These are phyloP conservation scores for Trapa bicornis DNA, from an alignment of 345 rosid species.

Conservation along the genomic window DNA sequence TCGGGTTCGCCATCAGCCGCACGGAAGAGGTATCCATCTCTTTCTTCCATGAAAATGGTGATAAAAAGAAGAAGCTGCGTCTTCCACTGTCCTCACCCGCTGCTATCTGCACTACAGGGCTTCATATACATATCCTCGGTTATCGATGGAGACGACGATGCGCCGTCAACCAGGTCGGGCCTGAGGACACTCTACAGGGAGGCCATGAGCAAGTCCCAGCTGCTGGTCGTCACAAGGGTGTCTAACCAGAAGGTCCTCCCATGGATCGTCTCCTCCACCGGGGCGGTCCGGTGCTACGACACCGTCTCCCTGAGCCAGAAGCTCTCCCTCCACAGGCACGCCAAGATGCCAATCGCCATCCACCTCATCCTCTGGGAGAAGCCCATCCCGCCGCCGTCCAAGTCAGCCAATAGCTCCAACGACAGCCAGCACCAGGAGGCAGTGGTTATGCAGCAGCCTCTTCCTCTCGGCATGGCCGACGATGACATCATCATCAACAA, in stretches of 20 bases:
- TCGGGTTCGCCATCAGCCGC: slow-evolving; percentile 94
- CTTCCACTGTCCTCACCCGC: no score
- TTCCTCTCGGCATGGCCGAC: slow-evolving; percentile 20
- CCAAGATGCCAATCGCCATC: slow-evolving; percentile 51
- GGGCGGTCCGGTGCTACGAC: slow-evolving; percentile 76
- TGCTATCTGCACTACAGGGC: slow-evolving; percentile 33
- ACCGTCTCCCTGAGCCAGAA: slow-evolving; percentile 85
- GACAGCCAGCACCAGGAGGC: not conserved
- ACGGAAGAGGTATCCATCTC: slow-evolving; percentile 65
- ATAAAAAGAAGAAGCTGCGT: no score
- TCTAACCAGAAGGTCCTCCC: slow-evolving; percentile 82
- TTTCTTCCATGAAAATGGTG: no score
- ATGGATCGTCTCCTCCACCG: slow-evolving; percentile 83
- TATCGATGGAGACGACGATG: slow-evolving; percentile 43
- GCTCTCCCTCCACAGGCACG: slow-evolving; percentile 83
- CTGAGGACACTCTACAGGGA: slow-evolving; percentile 50
- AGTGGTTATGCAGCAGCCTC: slow-evolving; percentile 18
- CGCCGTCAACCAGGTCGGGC: slow-evolving; percentile 68
- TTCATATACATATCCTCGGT: slow-evolving; percentile 86
- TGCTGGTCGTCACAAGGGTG: slow-evolving; percentile 59
- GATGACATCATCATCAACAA: slow-evolving; percentile 11
- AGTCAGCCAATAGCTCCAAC: slow-evolving; percentile 16
- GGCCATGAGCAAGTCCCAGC: slow-evolving; percentile 39
- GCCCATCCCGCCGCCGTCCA: slow-evolving; percentile 11
- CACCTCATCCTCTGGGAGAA: slow-evolving; percentile 67